Base-by-base conservation (phyloP, 306 rosid species). In the Benincasa hispida region DNA sequence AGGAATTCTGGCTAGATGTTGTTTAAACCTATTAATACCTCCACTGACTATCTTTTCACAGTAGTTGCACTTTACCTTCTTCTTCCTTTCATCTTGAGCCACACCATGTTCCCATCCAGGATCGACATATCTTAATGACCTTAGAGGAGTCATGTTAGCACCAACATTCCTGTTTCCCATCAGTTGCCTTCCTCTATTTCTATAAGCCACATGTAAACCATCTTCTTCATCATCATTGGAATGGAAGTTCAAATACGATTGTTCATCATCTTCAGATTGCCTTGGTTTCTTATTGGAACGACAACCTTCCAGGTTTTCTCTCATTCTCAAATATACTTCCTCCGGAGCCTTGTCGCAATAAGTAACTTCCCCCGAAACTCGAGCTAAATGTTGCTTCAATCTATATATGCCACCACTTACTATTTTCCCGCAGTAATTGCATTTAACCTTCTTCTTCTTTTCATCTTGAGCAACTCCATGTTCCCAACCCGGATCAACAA, bases 71-170 rank as follows among this genome's bases (percentile, higher is more conserved):
- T 90, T 91, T 19, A 94, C 98, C 83, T 94, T 94, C 81, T 94
- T 94, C 88, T 94, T 94, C 83, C 96, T 91, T 85, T 94, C 98
- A 83, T 94, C 98, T 75, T 91, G 97, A 81, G 98, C 91, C 82
- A 92, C 79, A 77, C 98, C 96, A 82, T 94, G 98, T 76, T 94
- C 98, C 98, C 98, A 94, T 37, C 98, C 97, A n/a, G 98, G 98
- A 72, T 94, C 98, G 82, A 93, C 84, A 81, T 90, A 91, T 69
- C 97, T 97, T 81, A 93, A 83, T 53, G 97, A 90, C 58, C 98
- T 86, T 72, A 90, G 92, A 81, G 98, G 90, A 79, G 91, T 87
- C 77, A 86, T 69, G 62, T 85, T 88, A 82, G 85, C 78, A 72
- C 81, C 76, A 35, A 85, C 74, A 78, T 74, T 90, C 82, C 89